Conservation (phyloP, 106 monocot genomes). For the Narthecium ossifragum region DNA sequence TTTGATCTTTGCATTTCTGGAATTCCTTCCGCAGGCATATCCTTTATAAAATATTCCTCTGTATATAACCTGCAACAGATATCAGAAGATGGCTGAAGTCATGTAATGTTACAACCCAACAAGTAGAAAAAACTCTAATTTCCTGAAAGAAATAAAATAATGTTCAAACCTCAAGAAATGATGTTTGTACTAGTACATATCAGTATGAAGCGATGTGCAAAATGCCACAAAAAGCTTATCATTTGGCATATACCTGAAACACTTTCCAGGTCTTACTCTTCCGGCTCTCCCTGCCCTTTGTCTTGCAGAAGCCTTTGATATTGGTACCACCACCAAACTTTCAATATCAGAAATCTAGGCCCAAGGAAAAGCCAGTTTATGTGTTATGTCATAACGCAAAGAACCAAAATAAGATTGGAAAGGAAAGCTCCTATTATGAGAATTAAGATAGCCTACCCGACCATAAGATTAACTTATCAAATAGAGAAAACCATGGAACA, state of each 20-base stretch:
- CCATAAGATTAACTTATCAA: no score
- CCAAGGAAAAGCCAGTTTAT: neutral
- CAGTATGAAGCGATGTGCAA: no score
- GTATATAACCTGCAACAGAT: constrained; percentile 67
- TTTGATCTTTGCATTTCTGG: constrained; percentile 99
- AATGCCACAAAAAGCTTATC: neutral
- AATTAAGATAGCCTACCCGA: no score
- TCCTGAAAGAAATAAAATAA: neutral
- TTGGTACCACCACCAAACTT: constrained; percentile 88
- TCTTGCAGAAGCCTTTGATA: constrained; percentile 94
- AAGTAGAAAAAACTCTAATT: neutral
- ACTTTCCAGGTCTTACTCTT: constrained; percentile 86
- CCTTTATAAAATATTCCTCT: constrained; percentile 84
- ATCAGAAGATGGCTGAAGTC: neutral
- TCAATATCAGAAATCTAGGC: constrained; percentile 88
- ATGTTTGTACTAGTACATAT: neutral
- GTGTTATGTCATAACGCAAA: neutral
- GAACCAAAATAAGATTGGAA: neutral
- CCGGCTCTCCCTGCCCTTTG: constrained; percentile 96
- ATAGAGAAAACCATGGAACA: no score
- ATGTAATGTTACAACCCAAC: neutral
- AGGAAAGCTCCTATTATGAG: neutral
- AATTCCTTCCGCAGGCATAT: constrained; percentile 83
- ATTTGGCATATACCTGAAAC: constrained; percentile 57
- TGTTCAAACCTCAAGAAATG: neutral